Percentiles rank a stretch among this genome's conserved stretches.
Conservation (phyloP, 768 basidiomycete genomes). For the Kwoniella sp. region DNA sequence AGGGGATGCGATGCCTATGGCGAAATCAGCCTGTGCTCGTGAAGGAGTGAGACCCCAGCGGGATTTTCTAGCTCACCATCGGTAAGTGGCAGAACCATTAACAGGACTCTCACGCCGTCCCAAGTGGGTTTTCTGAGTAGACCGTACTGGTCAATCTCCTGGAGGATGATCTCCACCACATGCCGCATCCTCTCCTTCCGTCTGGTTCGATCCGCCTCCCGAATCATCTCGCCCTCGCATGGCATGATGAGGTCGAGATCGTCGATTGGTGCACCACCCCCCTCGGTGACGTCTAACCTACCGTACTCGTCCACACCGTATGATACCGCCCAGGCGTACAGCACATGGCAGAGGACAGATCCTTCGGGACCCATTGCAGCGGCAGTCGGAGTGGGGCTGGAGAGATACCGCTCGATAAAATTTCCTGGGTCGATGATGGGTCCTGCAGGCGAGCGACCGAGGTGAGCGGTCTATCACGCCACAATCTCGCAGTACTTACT, state of each 20-base stretch:
- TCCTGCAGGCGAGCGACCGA: constrained; percentile 54
- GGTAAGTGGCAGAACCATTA: constrained; percentile 75
- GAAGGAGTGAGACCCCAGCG: too few relatives aligned
- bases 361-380: constrained; percentile 66
- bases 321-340: constrained; percentile 83
- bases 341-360: constrained; percentile 68
- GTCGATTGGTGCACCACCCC: constrained; percentile 22
- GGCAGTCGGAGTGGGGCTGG: constrained; percentile 51
- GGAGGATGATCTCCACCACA: constrained; percentile 72
- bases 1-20: constrained; percentile 53
- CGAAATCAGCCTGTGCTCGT: neutral
- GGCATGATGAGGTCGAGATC: constrained; percentile 12
- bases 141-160: constrained; percentile 72
- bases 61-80: constrained; percentile 73
- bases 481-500: constrained; percentile 55
- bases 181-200: constrained; percentile 54
- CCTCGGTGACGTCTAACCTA: constrained; percentile 52
- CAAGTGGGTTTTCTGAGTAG: constrained; percentile 75
- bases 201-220: constrained; percentile 29
- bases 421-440: constrained; percentile 79
- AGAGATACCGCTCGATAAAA: constrained; percentile 63
- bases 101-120: constrained; percentile 76
- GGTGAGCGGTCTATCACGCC: neutral
- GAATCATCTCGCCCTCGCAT: constrained; percentile 54
- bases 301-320: constrained; percentile 83